A percentile compares a stretch with the other conserved stretches of the same genome.
Conservation (phyloP, 1,284 basidiomycete species). For the Rhodotorula sp. region DNA sequence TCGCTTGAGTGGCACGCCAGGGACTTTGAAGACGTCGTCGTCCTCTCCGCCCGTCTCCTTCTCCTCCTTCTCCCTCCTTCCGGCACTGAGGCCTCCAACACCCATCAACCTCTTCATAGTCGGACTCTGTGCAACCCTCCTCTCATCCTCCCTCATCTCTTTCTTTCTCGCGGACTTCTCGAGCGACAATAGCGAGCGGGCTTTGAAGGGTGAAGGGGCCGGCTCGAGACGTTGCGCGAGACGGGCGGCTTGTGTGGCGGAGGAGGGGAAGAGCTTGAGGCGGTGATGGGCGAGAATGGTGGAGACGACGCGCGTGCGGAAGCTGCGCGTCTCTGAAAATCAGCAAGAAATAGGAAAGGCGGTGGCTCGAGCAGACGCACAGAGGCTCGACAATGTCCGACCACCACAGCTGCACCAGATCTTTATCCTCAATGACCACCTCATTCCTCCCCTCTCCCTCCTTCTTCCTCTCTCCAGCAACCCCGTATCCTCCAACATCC, state of each 20-base stretch:
- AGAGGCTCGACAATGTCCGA: slow-evolving; percentile 35
- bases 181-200: slow-evolving; percentile 37
- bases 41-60: not conserved
- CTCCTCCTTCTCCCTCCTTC: not conserved
- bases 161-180: slow-evolving; percentile 29
- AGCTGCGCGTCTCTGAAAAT: slow-evolving; percentile 1
- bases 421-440: slow-evolving; percentile 1
- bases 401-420: slow-evolving; percentile 39
- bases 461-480: slow-evolving; percentile 1
- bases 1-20: not conserved
- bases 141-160: slow-evolving; percentile 10
- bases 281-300: slow-evolving; percentile 30
- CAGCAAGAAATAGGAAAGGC: not conserved
- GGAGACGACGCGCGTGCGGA: slow-evolving; percentile 7
- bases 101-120: slow-evolving; percentile 38
- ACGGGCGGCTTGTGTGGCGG: slow-evolving; percentile 14
- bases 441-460: not conserved
- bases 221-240: slow-evolving; percentile 22
- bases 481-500: slow-evolving; percentile 15
- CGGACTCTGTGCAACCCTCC: slow-evolving; percentile 32
- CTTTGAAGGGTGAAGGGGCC: slow-evolving; percentile 34
- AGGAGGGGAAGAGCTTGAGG: slow-evolving; percentile 36
- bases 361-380: slow-evolving; percentile 8
- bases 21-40: slow-evolving; percentile 36
- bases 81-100: not conserved